phyloP scores from a whole-genome alignment of 148 eudicot species.

The Rhododendron ovatum region DNA sequence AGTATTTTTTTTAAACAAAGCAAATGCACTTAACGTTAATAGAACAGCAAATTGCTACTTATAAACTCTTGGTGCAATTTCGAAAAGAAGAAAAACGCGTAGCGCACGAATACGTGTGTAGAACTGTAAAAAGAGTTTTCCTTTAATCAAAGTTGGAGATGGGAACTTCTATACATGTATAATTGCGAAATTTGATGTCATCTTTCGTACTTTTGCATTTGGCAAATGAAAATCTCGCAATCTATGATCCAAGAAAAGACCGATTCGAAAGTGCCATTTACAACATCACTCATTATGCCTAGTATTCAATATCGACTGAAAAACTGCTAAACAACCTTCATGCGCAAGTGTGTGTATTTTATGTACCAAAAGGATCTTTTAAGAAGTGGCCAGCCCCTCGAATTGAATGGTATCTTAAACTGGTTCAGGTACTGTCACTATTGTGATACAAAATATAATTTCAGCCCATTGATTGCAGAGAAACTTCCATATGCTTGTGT shows the following conservation, averaged over 20 bases:
- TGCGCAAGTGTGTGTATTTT: not conserved
- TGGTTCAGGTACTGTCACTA: not conserved
- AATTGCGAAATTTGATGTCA: not conserved
- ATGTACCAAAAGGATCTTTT: not conserved
- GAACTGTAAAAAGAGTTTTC: not conserved
- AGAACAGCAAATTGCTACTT: not conserved
- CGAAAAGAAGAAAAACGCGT: not conserved
- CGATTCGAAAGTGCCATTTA: not conserved
- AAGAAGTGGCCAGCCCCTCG: not conserved
- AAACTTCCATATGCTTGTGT: constrained; percentile 8
- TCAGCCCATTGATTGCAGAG: constrained; percentile 1
- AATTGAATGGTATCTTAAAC: not conserved
- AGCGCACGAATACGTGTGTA: not conserved
- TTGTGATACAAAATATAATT: not conserved
- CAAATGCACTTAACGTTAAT: too few species aligned
- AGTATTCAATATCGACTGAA: not conserved
- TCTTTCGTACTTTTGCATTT: not conserved
- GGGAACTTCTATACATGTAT: not conserved
- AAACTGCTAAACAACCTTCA: not conserved
- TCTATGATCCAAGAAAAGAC: not conserved
- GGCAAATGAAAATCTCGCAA: too few species aligned
- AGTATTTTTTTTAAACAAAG: not conserved
- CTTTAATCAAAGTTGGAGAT: not conserved
- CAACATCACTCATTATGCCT: not conserved
- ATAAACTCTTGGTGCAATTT: too few species aligned